phyloP scores from a whole-genome alignment of 805 yeast genomes.

The Zygosaccharomyces gambellarensis region DNA sequence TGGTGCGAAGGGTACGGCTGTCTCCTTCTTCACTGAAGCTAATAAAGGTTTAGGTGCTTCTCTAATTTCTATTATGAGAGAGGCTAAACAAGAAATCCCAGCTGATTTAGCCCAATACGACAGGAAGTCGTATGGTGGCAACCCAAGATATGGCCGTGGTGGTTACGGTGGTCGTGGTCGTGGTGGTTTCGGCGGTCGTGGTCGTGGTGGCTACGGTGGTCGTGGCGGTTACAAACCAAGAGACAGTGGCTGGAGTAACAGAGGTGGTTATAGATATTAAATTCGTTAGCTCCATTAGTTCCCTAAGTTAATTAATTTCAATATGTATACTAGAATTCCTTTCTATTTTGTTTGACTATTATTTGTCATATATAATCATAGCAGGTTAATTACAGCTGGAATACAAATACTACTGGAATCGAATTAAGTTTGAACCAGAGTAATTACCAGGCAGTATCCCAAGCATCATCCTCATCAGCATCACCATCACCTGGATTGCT shows the following conservation, averaged over 20 bases:
- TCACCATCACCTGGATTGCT: conserved; percentile 6
- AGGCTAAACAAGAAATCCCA: conserved; percentile 90
- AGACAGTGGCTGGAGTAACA: conserved; percentile 22
- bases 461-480: conserved; percentile 18
- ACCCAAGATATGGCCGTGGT: conserved; percentile 55
- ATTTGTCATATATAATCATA: not conserved
- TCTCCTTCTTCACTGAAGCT: conserved; percentile 85
- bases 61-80: conserved; percentile 82
- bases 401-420: not conserved
- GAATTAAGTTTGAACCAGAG: not conserved
- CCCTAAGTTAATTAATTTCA: not conserved
- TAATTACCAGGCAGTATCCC: conserved; percentile 27
- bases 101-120: conserved; percentile 72
- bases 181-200: conserved; percentile 43
- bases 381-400: not conserved
- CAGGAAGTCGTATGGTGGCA: conserved; percentile 67
- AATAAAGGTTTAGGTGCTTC: conserved; percentile 87
- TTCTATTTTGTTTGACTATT: not conserved
- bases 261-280: conserved; percentile 29
- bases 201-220: conserved; percentile 37
- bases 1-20: conserved; percentile 92
- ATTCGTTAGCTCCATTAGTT: not conserved
- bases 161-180: conserved; percentile 47
- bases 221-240: conserved; percentile 29
- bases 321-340: conserved; percentile 3